These are phyloP conservation scores for Rugosomyces carneus DNA, from an alignment of 1,284 basidiomycete species.

Conservation along the genomic window DNA sequence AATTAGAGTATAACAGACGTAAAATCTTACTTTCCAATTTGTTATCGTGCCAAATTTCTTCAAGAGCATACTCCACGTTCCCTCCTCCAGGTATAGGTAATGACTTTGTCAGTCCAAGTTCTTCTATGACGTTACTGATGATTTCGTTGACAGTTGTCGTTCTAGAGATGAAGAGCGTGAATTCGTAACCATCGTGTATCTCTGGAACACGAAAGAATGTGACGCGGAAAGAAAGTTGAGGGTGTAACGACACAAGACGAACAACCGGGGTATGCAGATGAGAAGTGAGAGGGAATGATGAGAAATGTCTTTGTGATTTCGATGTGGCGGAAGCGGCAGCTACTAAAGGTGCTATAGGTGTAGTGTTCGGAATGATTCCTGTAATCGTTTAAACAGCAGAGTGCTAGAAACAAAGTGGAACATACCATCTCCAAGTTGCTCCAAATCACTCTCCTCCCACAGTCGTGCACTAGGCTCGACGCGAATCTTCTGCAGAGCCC, in stretches of 20 bases:
- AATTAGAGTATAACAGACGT: background rate
- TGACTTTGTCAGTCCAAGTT: constrained; percentile 64
- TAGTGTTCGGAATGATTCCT: constrained; percentile 49
- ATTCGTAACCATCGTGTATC: constrained; percentile 67
- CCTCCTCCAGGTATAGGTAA: constrained; percentile 58
- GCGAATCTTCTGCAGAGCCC: constrained; percentile 63
- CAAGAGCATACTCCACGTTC: constrained; percentile 58
- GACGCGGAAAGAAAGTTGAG: constrained; percentile 47
- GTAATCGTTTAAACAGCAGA: background rate
- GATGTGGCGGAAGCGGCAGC: constrained; percentile 31
- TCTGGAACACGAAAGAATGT: constrained; percentile 71
- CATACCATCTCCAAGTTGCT: constrained; percentile 59
- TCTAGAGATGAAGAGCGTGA: constrained; percentile 58
- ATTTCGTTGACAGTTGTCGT: constrained; percentile 46
- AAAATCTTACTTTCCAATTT: constrained; percentile 43
- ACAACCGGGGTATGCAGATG: constrained; percentile 64
- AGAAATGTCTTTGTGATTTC: constrained; percentile 52
- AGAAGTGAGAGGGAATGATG: constrained; percentile 65
- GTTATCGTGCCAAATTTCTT: constrained; percentile 53
- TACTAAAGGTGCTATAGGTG: constrained; percentile 48
- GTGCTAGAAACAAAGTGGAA: background rate
- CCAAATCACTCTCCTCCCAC: constrained; percentile 69
- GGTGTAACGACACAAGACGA: constrained; percentile 68
- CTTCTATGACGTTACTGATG: constrained; percentile 49
- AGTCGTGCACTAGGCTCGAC: constrained; percentile 49